phyloP scores from a whole-genome alignment of 257 asterid genomes.

The Paraleonurus japonicus region DNA sequence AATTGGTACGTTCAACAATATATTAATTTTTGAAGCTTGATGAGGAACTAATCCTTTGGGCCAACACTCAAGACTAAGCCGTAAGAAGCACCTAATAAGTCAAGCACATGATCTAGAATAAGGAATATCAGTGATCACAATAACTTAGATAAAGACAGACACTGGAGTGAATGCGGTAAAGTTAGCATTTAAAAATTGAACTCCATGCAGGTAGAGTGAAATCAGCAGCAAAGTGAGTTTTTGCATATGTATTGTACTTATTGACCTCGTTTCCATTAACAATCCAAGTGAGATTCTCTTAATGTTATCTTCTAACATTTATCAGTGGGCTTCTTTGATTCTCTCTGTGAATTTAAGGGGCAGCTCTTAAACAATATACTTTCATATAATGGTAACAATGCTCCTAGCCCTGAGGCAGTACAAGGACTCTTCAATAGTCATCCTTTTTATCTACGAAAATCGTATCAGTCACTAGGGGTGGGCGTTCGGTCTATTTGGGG shows the following conservation, averaged over 20 bases:
- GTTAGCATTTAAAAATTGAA: neutral
- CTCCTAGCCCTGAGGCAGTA: neutral
- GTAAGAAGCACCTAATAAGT: conserved; percentile 1
- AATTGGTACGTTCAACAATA: neutral
- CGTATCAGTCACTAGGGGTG: no score
- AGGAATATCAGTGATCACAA: neutral
- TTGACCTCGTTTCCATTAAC: neutral
- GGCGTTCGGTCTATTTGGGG: no score
- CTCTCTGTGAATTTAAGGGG: neutral
- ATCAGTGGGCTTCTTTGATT: neutral
- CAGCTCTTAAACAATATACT: neutral
- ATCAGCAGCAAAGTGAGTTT: neutral
- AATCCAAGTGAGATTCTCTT: neutral
- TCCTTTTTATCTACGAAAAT: neutral
- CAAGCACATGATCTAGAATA: conserved; percentile 2
- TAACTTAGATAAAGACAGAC: neutral
- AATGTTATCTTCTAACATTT: neutral
- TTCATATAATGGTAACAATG: conserved; percentile 9
- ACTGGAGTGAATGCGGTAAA: neutral
- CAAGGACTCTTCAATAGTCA: neutral
- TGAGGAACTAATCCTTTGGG: neutral
- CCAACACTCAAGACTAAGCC: neutral
- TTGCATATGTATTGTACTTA: neutral
- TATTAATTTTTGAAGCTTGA: neutral
- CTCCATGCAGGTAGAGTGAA: neutral